Conservation (phyloP, 1,139 yeast genomes). For the Zygosaccharomyces sapae region DNA sequence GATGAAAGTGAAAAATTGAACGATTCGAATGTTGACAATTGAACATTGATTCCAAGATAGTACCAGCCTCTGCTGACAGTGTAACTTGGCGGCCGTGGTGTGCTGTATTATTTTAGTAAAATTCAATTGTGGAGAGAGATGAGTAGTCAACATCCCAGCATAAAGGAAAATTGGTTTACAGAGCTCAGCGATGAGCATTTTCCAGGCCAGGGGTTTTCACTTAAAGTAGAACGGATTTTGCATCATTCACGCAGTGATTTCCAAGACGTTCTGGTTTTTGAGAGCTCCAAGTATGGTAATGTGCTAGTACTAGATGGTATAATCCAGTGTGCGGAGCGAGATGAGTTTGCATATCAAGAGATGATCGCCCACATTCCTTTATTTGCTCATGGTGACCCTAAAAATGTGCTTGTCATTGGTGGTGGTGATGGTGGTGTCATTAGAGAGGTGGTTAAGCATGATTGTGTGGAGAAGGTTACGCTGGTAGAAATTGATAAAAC, state of each 20-base stretch:
- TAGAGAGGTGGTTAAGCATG: slow-evolving; percentile 85
- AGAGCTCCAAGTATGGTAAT: slow-evolving; percentile 81
- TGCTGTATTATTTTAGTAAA: background rate
- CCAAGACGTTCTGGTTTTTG: slow-evolving; percentile 85
- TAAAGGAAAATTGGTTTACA: slow-evolving; percentile 81
- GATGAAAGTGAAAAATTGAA: slow-evolving; percentile 3
- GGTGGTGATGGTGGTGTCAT: slow-evolving; percentile 97
- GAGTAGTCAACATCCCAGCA: slow-evolving; percentile 18
- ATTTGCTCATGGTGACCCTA: slow-evolving; percentile 83
- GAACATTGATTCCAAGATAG: background rate
- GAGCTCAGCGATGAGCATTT: slow-evolving; percentile 84
- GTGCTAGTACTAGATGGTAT: slow-evolving; percentile 88
- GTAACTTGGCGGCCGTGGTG: background rate
- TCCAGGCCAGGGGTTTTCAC: slow-evolving; percentile 94
- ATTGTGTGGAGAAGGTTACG: slow-evolving; percentile 61
- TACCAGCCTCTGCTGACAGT: background rate
- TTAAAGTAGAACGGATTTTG: slow-evolving; percentile 72
- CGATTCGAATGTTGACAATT: background rate
- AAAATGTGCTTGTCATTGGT: slow-evolving; percentile 82
- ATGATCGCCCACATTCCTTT: slow-evolving; percentile 89
- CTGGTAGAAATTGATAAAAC: slow-evolving; percentile 88
- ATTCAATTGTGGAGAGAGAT: slow-evolving; percentile 1
- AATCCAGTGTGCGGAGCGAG: slow-evolving; percentile 89
- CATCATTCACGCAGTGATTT: slow-evolving; percentile 74
- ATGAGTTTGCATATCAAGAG: slow-evolving; percentile 91